Base-by-base conservation (phyloP, 331 rosid species). In the Rhamnella rubrinervis region DNA sequence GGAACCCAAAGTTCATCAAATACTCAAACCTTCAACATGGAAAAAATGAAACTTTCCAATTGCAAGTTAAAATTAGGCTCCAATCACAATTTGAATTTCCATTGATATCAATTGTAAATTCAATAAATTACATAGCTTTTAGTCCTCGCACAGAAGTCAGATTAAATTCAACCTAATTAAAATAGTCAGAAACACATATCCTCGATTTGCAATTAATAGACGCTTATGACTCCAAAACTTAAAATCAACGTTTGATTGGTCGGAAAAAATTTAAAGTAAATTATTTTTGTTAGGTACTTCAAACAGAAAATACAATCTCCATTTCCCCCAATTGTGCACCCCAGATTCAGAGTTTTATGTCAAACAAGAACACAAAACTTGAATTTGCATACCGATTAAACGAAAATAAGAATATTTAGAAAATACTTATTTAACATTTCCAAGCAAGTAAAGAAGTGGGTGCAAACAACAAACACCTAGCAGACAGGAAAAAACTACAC, bases 1-100 rank as follows among this genome's bases (percentile, higher is more conserved):
- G 74, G 51, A 75, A 67, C 56, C 52, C 59, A 72, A 77, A 62
- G 40, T 47, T n/a, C 60, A 75, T 38, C 21, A 21, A 28, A 70
- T 50, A 41, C 56, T 35, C 49, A 76, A 71, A 47, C 20, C 62
- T 2, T 60, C 47, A 58, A 56, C 55, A 8, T 39, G 67, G 6
- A 9, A n/a, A 59, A 63, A 49, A 38, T 40, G 1, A 71, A 73
- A 78, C 5, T 4, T 19, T 52, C 57, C 57, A 52, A 52, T 52
- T 5, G 23, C 19, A 16, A 52, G 57, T 23, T 52, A 52, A 52
- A 52, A 6, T 18, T n/a, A 4, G 17, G 57, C 6, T 6, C 57
- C 21, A 14, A 19, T 52, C 49, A 0, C 57, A 52, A 19, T 6
- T 53, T 53, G 25, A 53, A 21, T 8, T 53, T 53, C 25, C 58